Conservation (phyloP, 2,329 filamentous ascomycete genomes). For the Exophiala aquamarina region DNA sequence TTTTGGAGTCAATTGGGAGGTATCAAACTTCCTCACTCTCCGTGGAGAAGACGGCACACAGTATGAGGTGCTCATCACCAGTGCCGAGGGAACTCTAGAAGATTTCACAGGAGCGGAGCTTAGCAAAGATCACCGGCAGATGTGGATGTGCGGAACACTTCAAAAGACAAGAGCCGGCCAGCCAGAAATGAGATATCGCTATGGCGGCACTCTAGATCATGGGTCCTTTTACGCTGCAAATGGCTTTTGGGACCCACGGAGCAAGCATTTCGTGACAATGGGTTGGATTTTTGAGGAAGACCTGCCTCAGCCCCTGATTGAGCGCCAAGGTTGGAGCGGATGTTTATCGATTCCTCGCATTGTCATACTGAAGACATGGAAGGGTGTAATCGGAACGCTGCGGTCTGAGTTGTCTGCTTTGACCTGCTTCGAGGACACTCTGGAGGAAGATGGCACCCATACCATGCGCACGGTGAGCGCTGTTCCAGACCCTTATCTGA, state of each 20-base stretch:
- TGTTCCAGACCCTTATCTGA: too few relatives aligned
- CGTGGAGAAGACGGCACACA: constrained; percentile 25
- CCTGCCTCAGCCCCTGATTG: constrained; percentile 41
- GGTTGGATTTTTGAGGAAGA: constrained; percentile 55
- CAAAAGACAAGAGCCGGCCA: constrained; percentile 1
- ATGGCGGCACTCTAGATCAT: constrained; percentile 49
- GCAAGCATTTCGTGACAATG: constrained; percentile 42
- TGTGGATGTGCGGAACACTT: constrained; percentile 46
- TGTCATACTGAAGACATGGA: constrained; percentile 39
- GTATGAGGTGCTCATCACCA: constrained; percentile 46
- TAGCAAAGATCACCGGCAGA: constrained; percentile 34
- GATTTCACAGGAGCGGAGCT: constrained; percentile 13
- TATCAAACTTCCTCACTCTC: constrained; percentile 47
- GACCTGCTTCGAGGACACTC: constrained; percentile 39
- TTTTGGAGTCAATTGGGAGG: constrained; percentile 53
- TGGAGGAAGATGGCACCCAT: constrained; percentile 30
- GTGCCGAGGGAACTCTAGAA: constrained; percentile 42
- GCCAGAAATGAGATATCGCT: constrained; percentile 36
- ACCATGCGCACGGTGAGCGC: constrained; percentile 42
- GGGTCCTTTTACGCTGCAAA: constrained; percentile 51
- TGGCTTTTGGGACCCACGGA: constrained; percentile 47
- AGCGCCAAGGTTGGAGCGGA: constrained; percentile 51
- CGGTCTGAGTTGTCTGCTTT: constrained; percentile 39
- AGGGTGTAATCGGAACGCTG: constrained; percentile 38
- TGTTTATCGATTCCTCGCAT: constrained; percentile 48